phyloP scores from a whole-genome alignment of 2,329 filamentous ascomycete species.

The Blastomyces silverae region DNA sequence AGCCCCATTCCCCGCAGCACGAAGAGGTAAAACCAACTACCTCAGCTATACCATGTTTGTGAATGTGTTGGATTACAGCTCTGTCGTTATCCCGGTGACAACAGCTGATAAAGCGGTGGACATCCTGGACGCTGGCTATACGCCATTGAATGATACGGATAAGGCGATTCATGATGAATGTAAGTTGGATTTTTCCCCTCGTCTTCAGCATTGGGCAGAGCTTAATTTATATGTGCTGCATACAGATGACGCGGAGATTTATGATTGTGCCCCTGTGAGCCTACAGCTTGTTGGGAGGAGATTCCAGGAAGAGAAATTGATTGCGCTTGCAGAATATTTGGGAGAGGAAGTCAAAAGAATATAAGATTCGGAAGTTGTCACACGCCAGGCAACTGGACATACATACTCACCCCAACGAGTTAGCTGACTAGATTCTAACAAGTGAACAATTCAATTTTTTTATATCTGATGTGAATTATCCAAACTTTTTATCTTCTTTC shows the following conservation, averaged over 20 bases:
- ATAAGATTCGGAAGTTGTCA: neutral
- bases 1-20: conserved; percentile 39
- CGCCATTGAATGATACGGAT: conserved; percentile 40
- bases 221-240: neutral
- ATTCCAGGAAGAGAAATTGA: conserved; percentile 48
- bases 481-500: neutral
- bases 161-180: conserved; percentile 42
- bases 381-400: neutral
- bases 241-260: conserved; percentile 45
- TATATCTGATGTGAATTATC: neutral
- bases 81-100: conserved; percentile 51
- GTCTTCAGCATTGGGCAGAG: neutral
- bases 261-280: conserved; percentile 45
- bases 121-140: conserved; percentile 31
- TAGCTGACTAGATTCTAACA: neutral
- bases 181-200: conserved; percentile 31
- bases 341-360: conserved; percentile 17
- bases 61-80: conserved; percentile 53
- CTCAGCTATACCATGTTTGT: conserved; percentile 44
- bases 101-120: conserved; percentile 49
- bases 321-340: conserved; percentile 41
- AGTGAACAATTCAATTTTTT: neutral
- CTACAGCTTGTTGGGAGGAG: conserved; percentile 46
- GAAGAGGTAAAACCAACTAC: conserved; percentile 42
- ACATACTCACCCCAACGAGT: too few species aligned